Evolutionary conservation across 139 green algal genomes (phyloP), one percentile per base, ranked within the genome.

Genomic region (Penium margaritaceum): DNA sequence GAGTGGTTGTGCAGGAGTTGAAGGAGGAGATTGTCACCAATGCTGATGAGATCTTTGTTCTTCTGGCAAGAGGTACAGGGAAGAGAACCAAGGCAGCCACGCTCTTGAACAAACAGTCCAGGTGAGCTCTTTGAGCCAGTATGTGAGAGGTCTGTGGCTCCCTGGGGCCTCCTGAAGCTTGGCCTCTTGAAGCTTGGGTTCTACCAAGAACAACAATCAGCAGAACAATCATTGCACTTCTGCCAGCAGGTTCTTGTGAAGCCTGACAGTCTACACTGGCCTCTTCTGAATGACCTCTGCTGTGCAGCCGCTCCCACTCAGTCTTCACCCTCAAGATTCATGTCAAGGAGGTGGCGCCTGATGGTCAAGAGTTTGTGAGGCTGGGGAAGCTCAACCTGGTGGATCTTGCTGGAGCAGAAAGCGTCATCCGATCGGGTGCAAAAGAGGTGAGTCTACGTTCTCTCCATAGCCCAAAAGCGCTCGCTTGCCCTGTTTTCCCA

Each of bases 341-440:
- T 81, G 87, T 90, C 63, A 77, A 78, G n/a, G 94, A 99, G 85
- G 86, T 87, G 6, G 90, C 88, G 2, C 76, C 90, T 0, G 90
- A 97, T 24, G 94, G 94, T 6, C 92, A 98, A 77, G 94, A 99
- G 63, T 86, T 97, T 1, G 94, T 99, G 73, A 96, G 96, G 67
- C 88, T 91, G 44, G 93, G 94, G 70, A 98, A 98, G 83, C 85
- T 99, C 12, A 96, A 99, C 85, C 89, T 99, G 30, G 95, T 99
- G 58, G 95, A 99, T 74, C 85, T 99, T 35, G 95, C 95, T 6
- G 95, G 95, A 30, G 90, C 80, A 0, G 95, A 99, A 73, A 97
- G 96, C 83, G 92, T 98, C 67, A 90, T 79, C 27, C 81, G 91
- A 39, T 95, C 90, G 7, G 92, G 91, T 15, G 91, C 93, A 5